Base-by-base conservation (phyloP, 2,329 filamentous ascomycete species). In the Colletotrichum eremochloae region DNA sequence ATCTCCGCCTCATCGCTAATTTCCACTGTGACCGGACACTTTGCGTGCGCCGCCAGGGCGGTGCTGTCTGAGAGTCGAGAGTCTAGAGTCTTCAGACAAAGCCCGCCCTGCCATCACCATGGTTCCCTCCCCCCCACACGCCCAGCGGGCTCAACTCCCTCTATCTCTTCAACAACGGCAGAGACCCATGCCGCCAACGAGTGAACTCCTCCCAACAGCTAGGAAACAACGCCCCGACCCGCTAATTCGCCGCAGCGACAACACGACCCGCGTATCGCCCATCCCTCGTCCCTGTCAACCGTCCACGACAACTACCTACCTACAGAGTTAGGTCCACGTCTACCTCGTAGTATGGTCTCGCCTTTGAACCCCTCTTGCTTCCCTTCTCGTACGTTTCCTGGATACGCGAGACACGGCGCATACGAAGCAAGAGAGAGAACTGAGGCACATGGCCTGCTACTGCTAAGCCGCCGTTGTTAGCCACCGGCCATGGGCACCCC, bases 201-300 rank as follows among this genome's bases (percentile, higher is more conserved):
- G 24, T 24, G 24, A 33, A 52, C 33, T 9, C 6, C 24, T 29
- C 40, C n/a, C 33, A 52, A 67, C 46, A 55, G 63, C 63, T 42
- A 44, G 53, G 66, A 69, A 72, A 61, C 66, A 72, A 67, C 48
- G 66, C 67, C 70, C 56, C 67, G 70, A 69, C 70, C 70, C 70
- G 70, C 70, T 65, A 70, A 69, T 64, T 64, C 66, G 66, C 70
- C 70, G 70, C 70, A 72, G 70, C 70, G 48, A 36, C 48, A 44
- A 18, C 24, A 33, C 66, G 50, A 18, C 55, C 29, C 60, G 29
- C 60, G 69, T 61, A 57, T 63, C 65, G 65, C 57, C 31, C 44
- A 29, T 63, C 57, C 44, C 44, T 50, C 24, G 29, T 52, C 60
- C 58, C 55, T 36, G 53, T 53, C 40, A 9, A 64, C 53, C 64